A percentile compares a stretch with the other conserved stretches of the same genome.
These are phyloP conservation scores for Tetragonia tetragonoides DNA, from an alignment of 148 eudicot genomes.

Conservation along the genomic window DNA sequence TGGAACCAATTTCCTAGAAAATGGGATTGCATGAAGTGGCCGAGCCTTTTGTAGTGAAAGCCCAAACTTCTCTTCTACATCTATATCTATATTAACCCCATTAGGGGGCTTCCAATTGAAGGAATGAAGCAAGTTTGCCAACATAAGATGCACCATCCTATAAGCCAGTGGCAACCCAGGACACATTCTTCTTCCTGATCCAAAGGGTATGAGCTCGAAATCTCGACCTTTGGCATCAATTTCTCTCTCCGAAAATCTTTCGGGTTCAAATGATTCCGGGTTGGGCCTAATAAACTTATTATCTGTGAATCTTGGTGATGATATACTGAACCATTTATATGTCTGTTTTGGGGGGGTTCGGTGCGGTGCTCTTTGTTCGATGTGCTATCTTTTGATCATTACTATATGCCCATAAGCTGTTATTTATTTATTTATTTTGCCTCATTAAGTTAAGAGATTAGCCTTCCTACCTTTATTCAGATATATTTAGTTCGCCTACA, in stretches of 20 bases:
- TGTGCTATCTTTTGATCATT: too few relatives aligned
- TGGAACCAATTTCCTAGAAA: conserved; percentile 1
- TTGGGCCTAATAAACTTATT: background rate
- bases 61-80: conserved; percentile 34
- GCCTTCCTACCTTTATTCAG: background rate
- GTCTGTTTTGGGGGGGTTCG: too few relatives aligned
- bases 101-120: conserved; percentile 18
- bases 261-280: background rate
- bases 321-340: too few relatives aligned
- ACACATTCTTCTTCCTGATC: conserved; percentile 28
- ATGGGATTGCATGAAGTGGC: conserved; percentile 25
- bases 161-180: conserved; percentile 24
- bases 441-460: background rate
- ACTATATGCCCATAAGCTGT: background rate
- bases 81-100: background rate
- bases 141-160: conserved; percentile 25
- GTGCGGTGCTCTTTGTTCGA: too few relatives aligned
- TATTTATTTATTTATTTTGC: background rate
- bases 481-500: too few relatives aligned
- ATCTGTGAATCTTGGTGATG: too few relatives aligned
- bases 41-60: conserved; percentile 26
- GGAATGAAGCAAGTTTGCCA: conserved; percentile 21
- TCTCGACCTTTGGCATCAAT: background rate
- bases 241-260: background rate
- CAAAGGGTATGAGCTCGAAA: conserved; percentile 25